A percentile compares a stretch with the other conserved stretches of the same genome.
Evolutionary conservation across 1,284 basidiomycete species (phyloP).

Genomic region (Gomphus bonarii): DNA sequence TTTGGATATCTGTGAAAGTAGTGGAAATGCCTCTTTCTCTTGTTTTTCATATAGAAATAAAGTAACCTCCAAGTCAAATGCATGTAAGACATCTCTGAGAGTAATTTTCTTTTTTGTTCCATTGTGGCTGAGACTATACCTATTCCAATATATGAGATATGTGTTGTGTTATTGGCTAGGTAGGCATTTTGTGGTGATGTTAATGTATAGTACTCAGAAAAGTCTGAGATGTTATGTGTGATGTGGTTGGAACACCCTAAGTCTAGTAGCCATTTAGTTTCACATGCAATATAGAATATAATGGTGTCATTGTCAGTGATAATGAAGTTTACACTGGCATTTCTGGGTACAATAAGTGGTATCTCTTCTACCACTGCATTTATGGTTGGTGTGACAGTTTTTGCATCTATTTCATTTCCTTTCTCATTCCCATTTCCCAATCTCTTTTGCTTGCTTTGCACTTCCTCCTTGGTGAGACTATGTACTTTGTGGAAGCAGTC

Average conservation of each 20-base stretch:
- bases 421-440: background rate
- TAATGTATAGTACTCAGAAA: background rate
- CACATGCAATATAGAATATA: background rate
- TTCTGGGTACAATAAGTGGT: background rate
- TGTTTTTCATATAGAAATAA: background rate
- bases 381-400: background rate
- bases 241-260: background rate
- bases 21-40: background rate
- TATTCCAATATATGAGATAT: background rate
- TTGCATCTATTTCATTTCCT: background rate
- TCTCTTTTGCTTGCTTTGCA: background rate
- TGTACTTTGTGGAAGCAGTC: background rate
- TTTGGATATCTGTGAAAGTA: background rate
- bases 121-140: background rate
- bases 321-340: background rate
- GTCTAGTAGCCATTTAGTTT: background rate
- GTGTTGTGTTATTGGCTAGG: background rate
- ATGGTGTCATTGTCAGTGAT: background rate
- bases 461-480: background rate
- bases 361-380: background rate
- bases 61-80: background rate
- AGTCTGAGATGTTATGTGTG: background rate
- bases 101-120: background rate
- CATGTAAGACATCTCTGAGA: background rate
- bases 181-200: background rate